Conservation (phyloP, 495 filamentous ascomycete species). For the Aspergillus kassunensis region DNA sequence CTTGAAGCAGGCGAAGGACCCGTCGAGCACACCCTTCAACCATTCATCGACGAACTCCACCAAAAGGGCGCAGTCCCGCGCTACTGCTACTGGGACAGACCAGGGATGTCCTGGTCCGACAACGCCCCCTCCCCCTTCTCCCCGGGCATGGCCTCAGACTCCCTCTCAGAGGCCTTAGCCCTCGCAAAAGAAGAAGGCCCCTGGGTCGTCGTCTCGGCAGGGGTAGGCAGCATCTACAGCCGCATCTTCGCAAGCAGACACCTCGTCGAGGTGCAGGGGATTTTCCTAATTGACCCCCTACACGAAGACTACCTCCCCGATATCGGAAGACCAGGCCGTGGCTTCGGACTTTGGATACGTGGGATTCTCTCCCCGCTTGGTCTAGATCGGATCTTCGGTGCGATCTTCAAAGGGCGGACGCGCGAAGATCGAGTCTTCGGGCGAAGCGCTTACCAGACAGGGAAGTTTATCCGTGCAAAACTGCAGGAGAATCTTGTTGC, state of each 20-base stretch:
- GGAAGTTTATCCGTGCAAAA: constrained; percentile 79
- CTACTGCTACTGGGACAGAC: constrained; percentile 95
- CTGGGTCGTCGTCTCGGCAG: constrained; percentile 70
- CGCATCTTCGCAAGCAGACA: constrained; percentile 86
- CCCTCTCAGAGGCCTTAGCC: constrained; percentile 76
- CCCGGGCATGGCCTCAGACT: constrained; percentile 83
- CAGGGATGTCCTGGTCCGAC: constrained; percentile 86
- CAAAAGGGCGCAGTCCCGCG: constrained; percentile 71
- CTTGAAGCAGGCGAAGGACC: constrained; percentile 77
- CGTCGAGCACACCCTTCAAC: constrained; percentile 67
- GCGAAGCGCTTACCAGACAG: constrained; percentile 67
- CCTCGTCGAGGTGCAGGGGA: constrained; percentile 61
- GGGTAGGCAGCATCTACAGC: constrained; percentile 78
- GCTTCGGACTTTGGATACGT: constrained; percentile 80
- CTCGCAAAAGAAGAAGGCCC: constrained; percentile 78
- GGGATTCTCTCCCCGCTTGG: constrained; percentile 84
- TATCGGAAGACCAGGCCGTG: constrained; percentile 61
- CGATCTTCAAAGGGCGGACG: constrained; percentile 71
- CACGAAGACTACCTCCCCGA: constrained; percentile 77
- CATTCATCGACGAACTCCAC: constrained; percentile 61
- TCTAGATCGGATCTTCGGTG: constrained; percentile 69
- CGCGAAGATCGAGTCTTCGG: constrained; percentile 85
- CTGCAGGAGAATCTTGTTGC: constrained; percentile 92
- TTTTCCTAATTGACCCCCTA: constrained; percentile 81
- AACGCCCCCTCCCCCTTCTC: constrained; percentile 90